These are phyloP conservation scores for Xerocomellus chrysenteron DNA, from an alignment of 768 basidiomycete genomes.

Conservation along the genomic window DNA sequence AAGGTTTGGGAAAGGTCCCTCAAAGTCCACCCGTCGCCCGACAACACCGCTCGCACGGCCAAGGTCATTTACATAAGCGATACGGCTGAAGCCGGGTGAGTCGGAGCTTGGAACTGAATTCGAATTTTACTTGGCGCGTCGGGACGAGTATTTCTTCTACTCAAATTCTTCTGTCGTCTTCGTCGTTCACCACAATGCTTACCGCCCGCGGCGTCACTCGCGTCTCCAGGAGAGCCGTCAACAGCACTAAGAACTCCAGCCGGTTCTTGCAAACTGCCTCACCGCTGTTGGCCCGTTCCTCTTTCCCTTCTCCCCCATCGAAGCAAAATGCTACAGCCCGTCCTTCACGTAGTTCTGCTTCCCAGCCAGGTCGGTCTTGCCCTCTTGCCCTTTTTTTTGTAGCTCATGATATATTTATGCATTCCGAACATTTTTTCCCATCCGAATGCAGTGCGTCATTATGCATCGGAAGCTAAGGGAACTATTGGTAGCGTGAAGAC, in stretches of 20 bases:
- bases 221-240: constrained; percentile 81
- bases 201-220: constrained; percentile 85
- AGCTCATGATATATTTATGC: neutral
- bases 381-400: neutral
- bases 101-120: constrained; percentile 31
- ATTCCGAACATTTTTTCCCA: constrained; percentile 1
- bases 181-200: constrained; percentile 62
- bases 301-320: constrained; percentile 42
- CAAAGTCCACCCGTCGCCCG: no score
- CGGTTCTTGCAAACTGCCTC: constrained; percentile 80
- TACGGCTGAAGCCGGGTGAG: constrained; percentile 30
- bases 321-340: constrained; percentile 50
- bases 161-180: constrained; percentile 23
- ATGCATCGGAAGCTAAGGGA: constrained; percentile 86
- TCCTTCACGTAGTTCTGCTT: constrained; percentile 46
- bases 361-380: constrained; percentile 54
- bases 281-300: constrained; percentile 53
- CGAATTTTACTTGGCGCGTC: constrained; percentile 18
- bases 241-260: constrained; percentile 69
- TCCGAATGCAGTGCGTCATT: constrained; percentile 61
- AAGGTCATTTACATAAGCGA: constrained; percentile 22
- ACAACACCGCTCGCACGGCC: no score
- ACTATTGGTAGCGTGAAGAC: constrained; percentile 86
- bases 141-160: constrained; percentile 34
- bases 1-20: no score